Evolutionary conservation across 352 stramenopile species (phyloP), one percentile per base, ranked within the genome.

Genomic region (Globisporangium cederbergense): DNA sequence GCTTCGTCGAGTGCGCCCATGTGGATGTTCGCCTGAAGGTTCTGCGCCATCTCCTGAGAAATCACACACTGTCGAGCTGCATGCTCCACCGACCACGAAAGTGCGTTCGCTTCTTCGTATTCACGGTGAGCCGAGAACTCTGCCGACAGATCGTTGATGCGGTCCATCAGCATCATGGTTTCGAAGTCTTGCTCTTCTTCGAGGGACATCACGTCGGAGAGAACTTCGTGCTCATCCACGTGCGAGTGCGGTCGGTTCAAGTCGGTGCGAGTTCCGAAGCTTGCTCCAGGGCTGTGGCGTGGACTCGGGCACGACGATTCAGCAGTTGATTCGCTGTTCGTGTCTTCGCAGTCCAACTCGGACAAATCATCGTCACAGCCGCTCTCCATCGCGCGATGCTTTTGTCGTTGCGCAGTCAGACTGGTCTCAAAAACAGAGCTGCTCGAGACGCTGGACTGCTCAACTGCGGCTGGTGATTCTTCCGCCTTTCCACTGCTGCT

Each of bases 271-370:
- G 59, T 66, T 36, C 56, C 59, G 40, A 83, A 82, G 4, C 70
- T 55, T 2, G 68, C 60, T 0, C 77, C 45, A 6, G 77, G 70
- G 38, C 65, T 77, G 54, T 86, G 79, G 1, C 75, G 81, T 51
- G 81, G 83, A 71, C 83, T 92, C 10, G 80, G 71, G 25, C 79
- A 92, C 58, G 83, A 92, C 18, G 83, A 92, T 42, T 90, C 83
- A 0, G 78, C 78, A 1, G 81, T 90, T 20, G 81, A 90, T 45
- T 90, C 83, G 22, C 83, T 92, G 61, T 86, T 87, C 4, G 81
- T 90, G 47, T 90, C 83, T 45, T 92, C 83, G 30, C 72, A 87
- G 49, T 92, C 81, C 18, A 90, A 38, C 42, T 83, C 76, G 14
- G 71, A 84, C 18, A 73, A 76, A 28, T 90, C 80, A 60, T 90